phyloP scores from a whole-genome alignment of 2,329 filamentous ascomycete species.

The Xenoacremonium recifei region DNA sequence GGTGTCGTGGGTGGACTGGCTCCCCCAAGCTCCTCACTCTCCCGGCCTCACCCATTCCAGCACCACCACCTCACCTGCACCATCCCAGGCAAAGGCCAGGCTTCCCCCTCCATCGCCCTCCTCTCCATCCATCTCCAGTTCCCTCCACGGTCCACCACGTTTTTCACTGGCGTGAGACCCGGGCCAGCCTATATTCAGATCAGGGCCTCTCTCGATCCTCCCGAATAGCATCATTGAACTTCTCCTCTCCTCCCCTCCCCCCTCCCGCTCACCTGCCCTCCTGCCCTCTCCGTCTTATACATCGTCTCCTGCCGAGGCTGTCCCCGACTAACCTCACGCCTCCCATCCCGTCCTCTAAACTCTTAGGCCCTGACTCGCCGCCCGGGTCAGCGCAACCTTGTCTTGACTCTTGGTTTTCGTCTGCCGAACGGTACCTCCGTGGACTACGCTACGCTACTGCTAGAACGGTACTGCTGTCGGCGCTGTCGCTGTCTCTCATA shows the following conservation, averaged over 20 bases:
- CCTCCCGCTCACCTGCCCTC: constrained; percentile 18
- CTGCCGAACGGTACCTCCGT: too few species aligned
- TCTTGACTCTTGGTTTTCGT: too few species aligned
- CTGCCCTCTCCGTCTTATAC: constrained; percentile 4
- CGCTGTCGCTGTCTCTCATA: too few species aligned
- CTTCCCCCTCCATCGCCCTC: neutral
- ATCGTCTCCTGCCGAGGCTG: constrained; percentile 4
- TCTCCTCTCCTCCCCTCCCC: constrained; percentile 14
- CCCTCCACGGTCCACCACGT: neutral
- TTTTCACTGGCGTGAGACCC: neutral
- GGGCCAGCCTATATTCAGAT: neutral
- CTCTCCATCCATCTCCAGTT: neutral
- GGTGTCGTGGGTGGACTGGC: neutral
- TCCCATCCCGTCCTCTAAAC: too few species aligned
- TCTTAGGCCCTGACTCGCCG: too few species aligned
- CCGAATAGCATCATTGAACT: constrained; percentile 8
- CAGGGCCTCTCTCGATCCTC: neutral
- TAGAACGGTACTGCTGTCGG: too few species aligned
- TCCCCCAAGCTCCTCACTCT: neutral
- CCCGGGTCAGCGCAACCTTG: too few species aligned
- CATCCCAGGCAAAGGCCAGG: too few species aligned
- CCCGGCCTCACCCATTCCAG: neutral
- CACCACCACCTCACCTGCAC: too few species aligned
- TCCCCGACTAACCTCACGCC: constrained; percentile 7
- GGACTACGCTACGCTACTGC: too few species aligned